These are phyloP conservation scores for Zygosaccharomyces sapae DNA, from an alignment of 1,139 yeast species.

Conservation along the genomic window DNA sequence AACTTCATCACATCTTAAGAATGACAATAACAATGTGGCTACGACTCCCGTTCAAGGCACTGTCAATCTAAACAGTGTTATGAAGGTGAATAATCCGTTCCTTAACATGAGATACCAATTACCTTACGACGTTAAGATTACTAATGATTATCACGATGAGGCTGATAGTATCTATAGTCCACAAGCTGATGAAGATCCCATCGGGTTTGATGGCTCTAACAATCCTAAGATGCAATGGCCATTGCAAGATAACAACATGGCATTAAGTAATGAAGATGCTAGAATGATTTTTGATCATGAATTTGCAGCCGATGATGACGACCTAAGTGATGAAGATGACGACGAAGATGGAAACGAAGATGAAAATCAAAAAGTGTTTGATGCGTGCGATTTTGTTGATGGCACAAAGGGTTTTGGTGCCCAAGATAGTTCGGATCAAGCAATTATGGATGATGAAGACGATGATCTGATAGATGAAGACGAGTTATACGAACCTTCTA, in stretches of 20 bases:
- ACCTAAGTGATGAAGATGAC: slow-evolving; percentile 40
- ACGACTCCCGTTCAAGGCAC: slow-evolving; percentile 26
- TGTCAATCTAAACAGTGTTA: slow-evolving; percentile 25
- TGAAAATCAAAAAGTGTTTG: slow-evolving; percentile 39
- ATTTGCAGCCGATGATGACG: slow-evolving; percentile 42
- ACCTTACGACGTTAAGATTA: slow-evolving; percentile 14
- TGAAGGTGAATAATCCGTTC: slow-evolving; percentile 22
- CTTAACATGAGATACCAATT: slow-evolving; percentile 8
- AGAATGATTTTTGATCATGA: slow-evolving; percentile 47
- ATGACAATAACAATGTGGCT: slow-evolving; percentile 3
- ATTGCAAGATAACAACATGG: slow-evolving; percentile 34
- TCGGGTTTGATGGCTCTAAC: slow-evolving; percentile 30
- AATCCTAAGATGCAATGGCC: slow-evolving; percentile 40
- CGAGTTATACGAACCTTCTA: slow-evolving; percentile 28
- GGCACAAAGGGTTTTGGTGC: slow-evolving; percentile 18
- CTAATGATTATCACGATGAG: slow-evolving; percentile 12
- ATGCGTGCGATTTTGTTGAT: slow-evolving; percentile 42
- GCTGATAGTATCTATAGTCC: slow-evolving; percentile 14
- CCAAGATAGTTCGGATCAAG: slow-evolving; percentile 8
- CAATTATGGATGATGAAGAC: slow-evolving; percentile 16
- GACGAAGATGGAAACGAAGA: slow-evolving; percentile 40
- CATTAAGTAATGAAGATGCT: slow-evolving; percentile 32
- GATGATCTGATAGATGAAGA: slow-evolving; percentile 22
- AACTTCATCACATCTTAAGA: slow-evolving; percentile 14
- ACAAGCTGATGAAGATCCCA: slow-evolving; percentile 16